Conservation (phyloP, 23 red algal genomes). For the Gracilaria domingensis region DNA sequence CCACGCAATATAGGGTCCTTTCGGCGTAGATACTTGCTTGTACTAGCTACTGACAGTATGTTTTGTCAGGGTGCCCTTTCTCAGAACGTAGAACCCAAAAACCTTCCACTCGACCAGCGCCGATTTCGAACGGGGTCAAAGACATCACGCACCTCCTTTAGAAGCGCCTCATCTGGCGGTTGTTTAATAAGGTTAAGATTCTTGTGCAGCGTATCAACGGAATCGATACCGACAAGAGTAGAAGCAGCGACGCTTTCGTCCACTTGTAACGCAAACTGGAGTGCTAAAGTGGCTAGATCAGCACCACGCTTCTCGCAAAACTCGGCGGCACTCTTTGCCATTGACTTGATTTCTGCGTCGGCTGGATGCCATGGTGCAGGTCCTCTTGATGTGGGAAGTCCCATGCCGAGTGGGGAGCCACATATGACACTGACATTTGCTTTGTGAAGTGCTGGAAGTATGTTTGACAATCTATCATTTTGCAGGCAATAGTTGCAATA, state of each 20-base stretch:
- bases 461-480: conserved; percentile 70
- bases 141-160: conserved; percentile 78
- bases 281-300: conserved; percentile 68
- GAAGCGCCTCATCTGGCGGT: conserved; percentile 58
- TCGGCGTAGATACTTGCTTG: not conserved
- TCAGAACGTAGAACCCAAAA: not conserved
- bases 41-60: not conserved
- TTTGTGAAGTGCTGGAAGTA: conserved; percentile 33
- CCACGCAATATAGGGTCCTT: too few relatives aligned
- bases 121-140: conserved; percentile 85
- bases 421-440: conserved; percentile 87
- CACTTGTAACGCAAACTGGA: conserved; percentile 80
- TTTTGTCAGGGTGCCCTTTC: not conserved
- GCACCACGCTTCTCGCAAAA: conserved; percentile 60
- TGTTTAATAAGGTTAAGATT: conserved; percentile 58
- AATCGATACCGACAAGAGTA: conserved; percentile 97
- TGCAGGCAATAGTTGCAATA: conserved; percentile 93
- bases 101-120: conserved; percentile 77
- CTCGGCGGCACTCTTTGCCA: conserved; percentile 51
- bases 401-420: conserved; percentile 92
- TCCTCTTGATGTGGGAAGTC: conserved; percentile 82
- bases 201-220: conserved; percentile 71
- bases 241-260: conserved; percentile 32
- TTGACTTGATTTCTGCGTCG: conserved; percentile 60
- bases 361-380: conserved; percentile 94